Evolutionary conservation across 352 stramenopile species (phyloP), one percentile per base, ranked within the genome.

Genomic region (Phytophthora lateralis): DNA sequence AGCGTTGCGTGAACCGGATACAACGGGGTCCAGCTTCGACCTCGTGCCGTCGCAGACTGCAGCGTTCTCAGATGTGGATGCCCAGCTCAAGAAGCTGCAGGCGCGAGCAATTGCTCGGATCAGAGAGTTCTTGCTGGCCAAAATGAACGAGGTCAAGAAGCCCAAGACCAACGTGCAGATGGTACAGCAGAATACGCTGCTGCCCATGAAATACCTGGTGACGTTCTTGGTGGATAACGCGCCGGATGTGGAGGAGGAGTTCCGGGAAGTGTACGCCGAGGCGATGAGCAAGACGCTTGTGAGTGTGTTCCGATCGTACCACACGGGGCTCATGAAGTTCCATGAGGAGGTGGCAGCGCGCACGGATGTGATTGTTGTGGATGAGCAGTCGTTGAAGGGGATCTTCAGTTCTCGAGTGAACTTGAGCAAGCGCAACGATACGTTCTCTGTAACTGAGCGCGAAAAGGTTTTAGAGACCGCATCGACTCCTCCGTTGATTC

Each of bases 111-210:
- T 90, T 52, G 69, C 73, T 7, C 80, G 80, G 14, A 91, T 95
- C 29, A 80, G 96, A 27, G 91, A 98, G 51, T 99, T 98, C 59
- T 95, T 99, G 44, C 77, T 98, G 51, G 73, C 88, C 55, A 87
- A 95, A 63, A 96, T 98, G 69, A 88, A 88, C 51, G 88, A 96
- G 52, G 79, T 99, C n/a, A 91, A 96, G 69, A 96, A 96, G 58
- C 92, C 96, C 32, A 98, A 99, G 77, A 99, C 97, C 1, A 99
- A 99, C 77, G 91, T 99, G 51, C 93, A 98, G 61, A 99, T 99
- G 81, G 87, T 99, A 55, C 97, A 99, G 80, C 94, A 98, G 51
- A 97, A 98, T 74, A 92, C 90, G 37, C 80, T 99, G 49, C 78
- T 99, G 46, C 96, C 97, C 45, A 98, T 98, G 84, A 95, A 97